Percentiles rank a stretch among this genome's conserved stretches.
Evolutionary conservation across 1,139 yeast species (phyloP).

Genomic region (Geotrichum histeridarum): DNA sequence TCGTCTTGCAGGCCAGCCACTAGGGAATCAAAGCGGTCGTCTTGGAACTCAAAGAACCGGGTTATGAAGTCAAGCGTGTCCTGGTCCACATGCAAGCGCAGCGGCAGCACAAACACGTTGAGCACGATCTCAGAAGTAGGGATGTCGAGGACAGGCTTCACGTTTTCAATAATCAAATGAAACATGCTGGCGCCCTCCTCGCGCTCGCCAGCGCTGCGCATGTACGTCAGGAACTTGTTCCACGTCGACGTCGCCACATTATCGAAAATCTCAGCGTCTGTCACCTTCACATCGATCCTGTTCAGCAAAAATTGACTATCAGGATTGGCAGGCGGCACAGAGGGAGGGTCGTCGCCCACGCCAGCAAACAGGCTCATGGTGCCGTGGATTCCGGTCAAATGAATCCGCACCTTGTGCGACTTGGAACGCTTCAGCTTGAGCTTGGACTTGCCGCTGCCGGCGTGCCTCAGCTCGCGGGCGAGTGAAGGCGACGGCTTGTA

Average conservation of each 20-base stretch:
- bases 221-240: conserved; percentile 75
- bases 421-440: conserved; percentile 62
- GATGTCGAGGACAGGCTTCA: conserved; percentile 59
- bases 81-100: conserved; percentile 83
- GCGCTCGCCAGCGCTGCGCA: conserved; percentile 63
- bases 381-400: conserved; percentile 50
- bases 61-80: conserved; percentile 81
- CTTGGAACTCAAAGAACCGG: conserved; percentile 77
- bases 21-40: conserved; percentile 54
- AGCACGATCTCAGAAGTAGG: conserved; percentile 68
- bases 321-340: conserved; percentile 3
- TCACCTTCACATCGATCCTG: conserved; percentile 43
- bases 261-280: conserved; percentile 62
- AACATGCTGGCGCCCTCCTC: conserved; percentile 69
- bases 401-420: conserved; percentile 56
- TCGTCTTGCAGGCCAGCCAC: conserved; percentile 50
- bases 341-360: conserved; percentile 31
- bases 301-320: conserved; percentile 38
- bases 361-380: conserved; percentile 46
- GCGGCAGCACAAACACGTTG: conserved; percentile 57
- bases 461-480: conserved; percentile 22
- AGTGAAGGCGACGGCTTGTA: conserved; percentile 17
- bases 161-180: conserved; percentile 49
- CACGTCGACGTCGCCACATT: conserved; percentile 85
- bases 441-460: conserved; percentile 21